A percentile compares a stretch with the other conserved stretches of the same genome.
phyloP scores from a whole-genome alignment of 1,139 yeast species.

The Diutina mesorugosa region DNA sequence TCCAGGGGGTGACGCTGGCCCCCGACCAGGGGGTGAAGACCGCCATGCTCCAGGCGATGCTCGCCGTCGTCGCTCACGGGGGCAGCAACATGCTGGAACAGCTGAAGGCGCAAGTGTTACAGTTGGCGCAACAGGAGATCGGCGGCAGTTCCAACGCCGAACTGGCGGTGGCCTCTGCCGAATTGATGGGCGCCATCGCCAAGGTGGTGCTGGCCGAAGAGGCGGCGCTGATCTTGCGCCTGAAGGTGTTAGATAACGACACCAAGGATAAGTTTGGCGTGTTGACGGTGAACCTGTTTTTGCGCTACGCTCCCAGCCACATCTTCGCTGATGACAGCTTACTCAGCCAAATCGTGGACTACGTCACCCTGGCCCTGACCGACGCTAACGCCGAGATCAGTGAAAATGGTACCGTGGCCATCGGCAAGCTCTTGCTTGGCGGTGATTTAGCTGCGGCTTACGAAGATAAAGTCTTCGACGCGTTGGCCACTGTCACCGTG shows the following conservation, averaged over 20 bases:
- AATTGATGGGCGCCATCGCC: constrained; percentile 55
- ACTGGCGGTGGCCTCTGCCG: constrained; percentile 56
- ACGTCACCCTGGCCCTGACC: constrained; percentile 32
- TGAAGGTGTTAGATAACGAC: constrained; percentile 39
- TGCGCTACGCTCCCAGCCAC: constrained; percentile 61
- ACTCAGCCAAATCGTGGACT: constrained; percentile 31
- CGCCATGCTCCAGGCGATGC: constrained; percentile 76
- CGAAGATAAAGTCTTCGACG: constrained; percentile 21
- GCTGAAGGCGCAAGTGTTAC: constrained; percentile 57
- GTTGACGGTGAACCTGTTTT: constrained; percentile 65
- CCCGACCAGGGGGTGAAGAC: constrained; percentile 58
- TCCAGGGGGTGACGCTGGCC: constrained; percentile 56
- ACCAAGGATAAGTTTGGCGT: constrained; percentile 45
- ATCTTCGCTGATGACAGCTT: constrained; percentile 37
- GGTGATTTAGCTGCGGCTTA: background rate
- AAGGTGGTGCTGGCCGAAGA: constrained; percentile 55
- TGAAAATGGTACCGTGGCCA: constrained; percentile 72
- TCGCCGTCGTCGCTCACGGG: constrained; percentile 72
- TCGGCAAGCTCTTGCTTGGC: constrained; percentile 62
- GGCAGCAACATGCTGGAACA: constrained; percentile 67
- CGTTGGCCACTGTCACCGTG: constrained; percentile 36
- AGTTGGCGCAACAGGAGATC: constrained; percentile 68
- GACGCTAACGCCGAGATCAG: constrained; percentile 43
- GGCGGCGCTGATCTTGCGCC: constrained; percentile 44
- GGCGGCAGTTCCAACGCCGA: constrained; percentile 34